These are phyloP conservation scores for Gymnopus androsaceus DNA, from an alignment of 1,284 basidiomycete species.

Conservation along the genomic window DNA sequence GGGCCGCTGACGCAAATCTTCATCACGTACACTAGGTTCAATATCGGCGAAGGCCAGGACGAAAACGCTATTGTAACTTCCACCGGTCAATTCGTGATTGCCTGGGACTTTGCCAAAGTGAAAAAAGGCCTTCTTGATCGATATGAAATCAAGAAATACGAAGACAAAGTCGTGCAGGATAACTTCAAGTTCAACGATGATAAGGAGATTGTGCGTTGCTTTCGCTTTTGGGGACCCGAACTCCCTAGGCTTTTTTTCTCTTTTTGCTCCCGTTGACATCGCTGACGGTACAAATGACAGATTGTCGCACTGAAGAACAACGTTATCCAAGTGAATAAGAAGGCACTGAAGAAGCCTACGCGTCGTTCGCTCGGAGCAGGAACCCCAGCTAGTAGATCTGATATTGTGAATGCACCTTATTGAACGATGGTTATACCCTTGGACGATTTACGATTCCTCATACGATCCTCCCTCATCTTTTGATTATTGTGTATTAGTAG, in stretches of 20 bases:
- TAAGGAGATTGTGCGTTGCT: constrained; percentile 79
- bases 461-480: background rate
- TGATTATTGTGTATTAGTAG: background rate
- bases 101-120: constrained; percentile 95
- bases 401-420: constrained; percentile 73
- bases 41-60: constrained; percentile 81
- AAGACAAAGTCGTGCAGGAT: constrained; percentile 93
- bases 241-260: too few species aligned
- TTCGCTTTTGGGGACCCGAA: too few species aligned
- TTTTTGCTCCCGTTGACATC: constrained; percentile 6
- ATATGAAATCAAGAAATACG: constrained; percentile 97
- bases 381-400: constrained; percentile 51
- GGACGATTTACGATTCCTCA: constrained; percentile 10
- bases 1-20: background rate
- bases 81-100: constrained; percentile 92
- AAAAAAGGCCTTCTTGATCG: constrained; percentile 89
- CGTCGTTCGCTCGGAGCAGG: constrained; percentile 72
- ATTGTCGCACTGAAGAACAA: constrained; percentile 95
- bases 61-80: constrained; percentile 98
- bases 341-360: constrained; percentile 85
- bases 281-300: constrained; percentile 37
- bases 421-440: constrained; percentile 35
- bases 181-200: constrained; percentile 96
- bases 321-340: constrained; percentile 93
- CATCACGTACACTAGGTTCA: constrained; percentile 65